phyloP scores from a whole-genome alignment of 2,329 filamentous ascomycete species.

The Colletotrichum costaricense region DNA sequence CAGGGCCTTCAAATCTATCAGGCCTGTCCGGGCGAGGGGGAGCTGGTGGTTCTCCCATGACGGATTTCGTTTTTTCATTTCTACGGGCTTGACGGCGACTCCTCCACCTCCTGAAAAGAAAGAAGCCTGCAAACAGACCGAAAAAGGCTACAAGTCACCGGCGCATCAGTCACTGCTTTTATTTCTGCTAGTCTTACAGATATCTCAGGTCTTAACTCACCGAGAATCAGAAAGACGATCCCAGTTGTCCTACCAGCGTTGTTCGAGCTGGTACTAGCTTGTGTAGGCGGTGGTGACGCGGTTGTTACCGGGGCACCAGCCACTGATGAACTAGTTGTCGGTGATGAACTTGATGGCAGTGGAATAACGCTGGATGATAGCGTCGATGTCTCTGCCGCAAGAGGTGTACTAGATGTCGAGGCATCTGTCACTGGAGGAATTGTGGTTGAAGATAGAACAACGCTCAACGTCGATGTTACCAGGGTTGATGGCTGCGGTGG shows the following conservation, averaged over 20 bases:
- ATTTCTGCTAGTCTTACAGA: too few species aligned
- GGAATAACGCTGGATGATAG: neutral
- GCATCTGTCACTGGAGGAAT: neutral
- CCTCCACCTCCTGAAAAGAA: slow-evolving; percentile 2
- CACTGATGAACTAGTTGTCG: neutral
- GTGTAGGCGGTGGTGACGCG: neutral
- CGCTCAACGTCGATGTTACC: neutral
- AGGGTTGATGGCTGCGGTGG: neutral
- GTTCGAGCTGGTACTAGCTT: neutral
- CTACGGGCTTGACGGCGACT: neutral
- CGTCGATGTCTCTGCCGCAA: neutral
- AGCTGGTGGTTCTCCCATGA: neutral
- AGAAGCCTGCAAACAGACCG: neutral
- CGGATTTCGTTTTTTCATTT: neutral
- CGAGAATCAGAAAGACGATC: neutral
- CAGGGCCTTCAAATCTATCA: neutral
- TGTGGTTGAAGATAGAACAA: neutral
- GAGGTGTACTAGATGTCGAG: neutral
- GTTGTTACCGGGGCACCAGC: neutral
- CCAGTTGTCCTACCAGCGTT: slow-evolving; percentile 8
- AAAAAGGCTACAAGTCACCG: neutral
- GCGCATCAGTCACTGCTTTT: neutral
- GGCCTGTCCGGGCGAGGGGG: neutral
- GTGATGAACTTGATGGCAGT: neutral
- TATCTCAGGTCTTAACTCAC: neutral